Conservation (phyloP, 148 eudicot species). For the Polygonum aviculare region DNA sequence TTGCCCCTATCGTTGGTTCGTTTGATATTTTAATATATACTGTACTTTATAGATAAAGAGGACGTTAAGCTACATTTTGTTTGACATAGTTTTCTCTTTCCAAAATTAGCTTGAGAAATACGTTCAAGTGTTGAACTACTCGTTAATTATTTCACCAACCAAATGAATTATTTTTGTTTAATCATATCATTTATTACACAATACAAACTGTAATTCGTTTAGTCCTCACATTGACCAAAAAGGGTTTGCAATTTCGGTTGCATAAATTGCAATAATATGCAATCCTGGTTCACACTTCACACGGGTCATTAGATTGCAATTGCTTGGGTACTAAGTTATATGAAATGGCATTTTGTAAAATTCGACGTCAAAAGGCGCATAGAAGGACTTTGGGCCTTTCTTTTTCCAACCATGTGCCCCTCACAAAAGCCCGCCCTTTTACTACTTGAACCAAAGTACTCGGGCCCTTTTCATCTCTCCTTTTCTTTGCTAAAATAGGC, state of each 20-base stretch:
- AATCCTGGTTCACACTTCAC: too few relatives aligned
- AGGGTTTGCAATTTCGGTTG: not conserved
- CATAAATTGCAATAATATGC: not conserved
- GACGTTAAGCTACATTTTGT: too few relatives aligned
- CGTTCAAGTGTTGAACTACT: too few relatives aligned
- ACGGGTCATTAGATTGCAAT: not conserved
- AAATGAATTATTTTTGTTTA: not conserved
- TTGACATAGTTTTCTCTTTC: too few relatives aligned
- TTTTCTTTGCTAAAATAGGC: slow-evolving; percentile 1
- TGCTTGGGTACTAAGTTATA: slow-evolving; percentile 8
- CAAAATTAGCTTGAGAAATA: too few relatives aligned
- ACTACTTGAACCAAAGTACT: slow-evolving; percentile 4
- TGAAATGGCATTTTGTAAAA: not conserved
- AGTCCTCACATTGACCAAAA: too few relatives aligned
- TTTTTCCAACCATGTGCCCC: slow-evolving; percentile 8
- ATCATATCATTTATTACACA: too few relatives aligned
- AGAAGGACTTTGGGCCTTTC: not conserved
- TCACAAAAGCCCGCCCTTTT: slow-evolving; percentile 9
- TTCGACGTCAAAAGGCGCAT: not conserved
- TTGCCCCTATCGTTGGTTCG: too few relatives aligned
- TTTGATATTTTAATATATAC: too few relatives aligned
- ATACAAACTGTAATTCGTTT: not conserved
- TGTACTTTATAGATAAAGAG: too few relatives aligned
- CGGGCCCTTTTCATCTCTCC: not conserved
- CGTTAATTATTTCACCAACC: not conserved